Evolutionary conservation across 352 stramenopile genomes (phyloP).

Genomic region (Phytophthora chlamydospora): DNA sequence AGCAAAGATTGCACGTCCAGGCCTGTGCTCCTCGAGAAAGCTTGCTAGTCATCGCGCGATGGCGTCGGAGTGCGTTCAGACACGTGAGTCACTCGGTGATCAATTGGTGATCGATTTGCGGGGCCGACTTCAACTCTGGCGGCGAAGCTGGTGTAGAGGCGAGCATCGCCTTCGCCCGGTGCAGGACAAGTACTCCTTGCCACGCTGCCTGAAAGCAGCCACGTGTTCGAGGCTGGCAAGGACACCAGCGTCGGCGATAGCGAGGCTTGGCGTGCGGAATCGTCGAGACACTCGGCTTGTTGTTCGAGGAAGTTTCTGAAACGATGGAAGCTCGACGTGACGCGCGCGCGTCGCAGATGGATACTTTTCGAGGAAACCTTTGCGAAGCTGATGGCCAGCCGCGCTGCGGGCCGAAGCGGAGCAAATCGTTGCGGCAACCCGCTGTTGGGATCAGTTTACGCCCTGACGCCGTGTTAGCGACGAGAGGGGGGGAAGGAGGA

Average conservation of each 20-base stretch:
- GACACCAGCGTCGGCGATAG: not conserved
- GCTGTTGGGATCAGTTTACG: constrained; percentile 1
- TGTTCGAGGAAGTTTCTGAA: constrained; percentile 29
- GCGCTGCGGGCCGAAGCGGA: not conserved
- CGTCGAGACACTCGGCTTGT: constrained; percentile 21
- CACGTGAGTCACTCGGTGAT: too few relatives aligned
- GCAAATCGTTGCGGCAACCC: constrained; percentile 21
- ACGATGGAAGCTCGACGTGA: constrained; percentile 22
- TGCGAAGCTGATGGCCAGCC: not conserved
- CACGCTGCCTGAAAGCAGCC: too few relatives aligned
- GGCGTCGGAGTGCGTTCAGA: too few relatives aligned
- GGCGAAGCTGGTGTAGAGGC: too few relatives aligned
- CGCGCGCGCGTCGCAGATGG: constrained; percentile 9
- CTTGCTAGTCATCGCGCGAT: too few relatives aligned
- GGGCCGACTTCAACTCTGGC: too few relatives aligned
- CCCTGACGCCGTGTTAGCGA: constrained; percentile 12
- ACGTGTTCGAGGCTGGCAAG: too few relatives aligned
- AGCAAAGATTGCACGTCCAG: too few relatives aligned
- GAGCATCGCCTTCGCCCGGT: too few relatives aligned
- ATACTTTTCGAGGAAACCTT: constrained; percentile 14
- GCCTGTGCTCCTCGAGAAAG: too few relatives aligned
- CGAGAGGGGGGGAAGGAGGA: constrained; percentile 17
- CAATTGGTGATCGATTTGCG: too few relatives aligned
- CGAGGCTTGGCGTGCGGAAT: constrained; percentile 3
- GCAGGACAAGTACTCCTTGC: too few relatives aligned